Conservation (phyloP, 805 yeast species). For the Metschnikowia anglica region DNA sequence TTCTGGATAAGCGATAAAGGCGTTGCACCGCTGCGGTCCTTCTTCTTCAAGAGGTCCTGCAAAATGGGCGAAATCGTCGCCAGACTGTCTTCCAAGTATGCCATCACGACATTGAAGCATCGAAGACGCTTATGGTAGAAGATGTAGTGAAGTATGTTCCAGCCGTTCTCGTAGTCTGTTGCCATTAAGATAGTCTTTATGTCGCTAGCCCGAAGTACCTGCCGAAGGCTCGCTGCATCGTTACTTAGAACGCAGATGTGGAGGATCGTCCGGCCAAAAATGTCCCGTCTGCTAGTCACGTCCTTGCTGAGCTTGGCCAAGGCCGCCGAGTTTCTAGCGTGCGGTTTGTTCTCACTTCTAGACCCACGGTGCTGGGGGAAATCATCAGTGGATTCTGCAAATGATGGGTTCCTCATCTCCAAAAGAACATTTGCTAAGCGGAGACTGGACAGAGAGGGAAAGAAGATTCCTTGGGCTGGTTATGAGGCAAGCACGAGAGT, state of each 20-base stretch:
- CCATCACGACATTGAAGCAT: conserved; percentile 46
- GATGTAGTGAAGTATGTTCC: conserved; percentile 78
- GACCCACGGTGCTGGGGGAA: neutral
- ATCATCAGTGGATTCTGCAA: conserved; percentile 1
- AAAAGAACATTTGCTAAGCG: neutral
- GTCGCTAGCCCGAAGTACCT: conserved; percentile 48
- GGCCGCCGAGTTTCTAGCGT: neutral
- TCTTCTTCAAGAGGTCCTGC: conserved; percentile 46
- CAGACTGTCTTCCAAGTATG: conserved; percentile 14
- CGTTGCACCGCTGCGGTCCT: conserved; percentile 69
- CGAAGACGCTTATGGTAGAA: conserved; percentile 55
- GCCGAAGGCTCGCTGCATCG: conserved; percentile 45
- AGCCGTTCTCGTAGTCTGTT: conserved; percentile 73
- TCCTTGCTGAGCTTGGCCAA: conserved; percentile 9
- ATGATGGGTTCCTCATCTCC: conserved; percentile 2
- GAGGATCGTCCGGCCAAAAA: conserved; percentile 68
- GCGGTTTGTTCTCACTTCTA: neutral
- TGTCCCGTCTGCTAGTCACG: conserved; percentile 53
- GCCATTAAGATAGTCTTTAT: conserved; percentile 40
- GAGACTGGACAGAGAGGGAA: neutral
- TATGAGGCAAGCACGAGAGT: neutral
- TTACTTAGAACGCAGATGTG: conserved; percentile 56
- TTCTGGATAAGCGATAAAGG: conserved; percentile 67
- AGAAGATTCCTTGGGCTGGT: neutral
- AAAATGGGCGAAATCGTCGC: conserved; percentile 23